phyloP scores from a whole-genome alignment of 352 stramenopile genomes.

The Phytophthora kernoviae region DNA sequence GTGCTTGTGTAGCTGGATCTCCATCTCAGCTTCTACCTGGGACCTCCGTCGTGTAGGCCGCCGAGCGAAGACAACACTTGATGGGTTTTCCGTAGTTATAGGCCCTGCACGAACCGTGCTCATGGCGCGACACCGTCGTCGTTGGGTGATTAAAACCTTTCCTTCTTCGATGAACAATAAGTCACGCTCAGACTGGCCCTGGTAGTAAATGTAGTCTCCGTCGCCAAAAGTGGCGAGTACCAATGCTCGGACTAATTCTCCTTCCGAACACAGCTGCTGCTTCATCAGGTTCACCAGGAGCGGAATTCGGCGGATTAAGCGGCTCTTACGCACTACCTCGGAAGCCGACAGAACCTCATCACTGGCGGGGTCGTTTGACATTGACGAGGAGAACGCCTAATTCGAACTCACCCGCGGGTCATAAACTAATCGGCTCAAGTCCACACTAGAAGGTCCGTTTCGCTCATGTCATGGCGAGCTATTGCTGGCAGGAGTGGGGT shows the following conservation, averaged over 20 bases:
- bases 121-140: constrained; percentile 28
- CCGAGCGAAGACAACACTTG: constrained; percentile 4
- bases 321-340: constrained; percentile 49
- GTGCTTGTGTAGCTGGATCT: constrained; percentile 60
- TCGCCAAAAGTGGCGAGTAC: constrained; percentile 41
- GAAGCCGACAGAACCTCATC: constrained; percentile 14
- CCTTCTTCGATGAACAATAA: constrained; percentile 78
- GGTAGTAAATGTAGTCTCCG: constrained; percentile 68
- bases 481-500: constrained; percentile 13
- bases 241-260: constrained; percentile 45
- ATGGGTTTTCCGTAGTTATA: constrained; percentile 14
- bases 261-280: constrained; percentile 50
- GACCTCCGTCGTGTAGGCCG: constrained; percentile 36
- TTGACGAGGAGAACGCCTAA: not conserved
- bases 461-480: constrained; percentile 7
- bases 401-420: not conserved
- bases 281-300: constrained; percentile 55
- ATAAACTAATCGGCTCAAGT: constrained; percentile 7
- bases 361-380: constrained; percentile 15
- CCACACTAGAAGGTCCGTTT: constrained; percentile 14
- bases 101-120: constrained; percentile 17
- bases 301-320: constrained; percentile 51
- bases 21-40: constrained; percentile 49
- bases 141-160: constrained; percentile 71
- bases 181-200: constrained; percentile 62